These are phyloP conservation scores for Saprolegnia diclina DNA, from an alignment of 352 stramenopile species.

Conservation along the genomic window DNA sequence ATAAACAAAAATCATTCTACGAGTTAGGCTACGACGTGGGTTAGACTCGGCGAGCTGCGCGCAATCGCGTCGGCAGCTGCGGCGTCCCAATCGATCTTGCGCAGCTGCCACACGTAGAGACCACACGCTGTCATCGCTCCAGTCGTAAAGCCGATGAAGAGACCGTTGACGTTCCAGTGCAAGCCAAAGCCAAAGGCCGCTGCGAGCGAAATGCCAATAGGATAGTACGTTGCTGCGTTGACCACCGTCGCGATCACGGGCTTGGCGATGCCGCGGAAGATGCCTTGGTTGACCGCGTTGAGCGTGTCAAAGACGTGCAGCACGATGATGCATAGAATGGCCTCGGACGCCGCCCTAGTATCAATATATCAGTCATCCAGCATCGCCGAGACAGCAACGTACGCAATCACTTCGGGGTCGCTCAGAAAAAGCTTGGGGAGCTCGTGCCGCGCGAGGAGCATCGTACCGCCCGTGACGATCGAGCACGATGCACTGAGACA, in stretches of 20 bases:
- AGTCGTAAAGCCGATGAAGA: constrained; percentile 50
- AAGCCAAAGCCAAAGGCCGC: constrained; percentile 50
- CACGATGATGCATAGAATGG: constrained; percentile 37
- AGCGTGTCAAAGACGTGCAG: constrained; percentile 45
- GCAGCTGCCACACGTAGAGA: neutral
- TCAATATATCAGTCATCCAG: too few species aligned
- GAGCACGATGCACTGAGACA: constrained; percentile 33
- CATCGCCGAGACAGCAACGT: neutral
- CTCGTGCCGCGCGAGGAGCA: constrained; percentile 31
- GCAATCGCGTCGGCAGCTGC: neutral
- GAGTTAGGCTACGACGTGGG: neutral
- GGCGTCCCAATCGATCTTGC: neutral
- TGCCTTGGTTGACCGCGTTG: constrained; percentile 49
- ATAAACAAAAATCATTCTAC: neutral
- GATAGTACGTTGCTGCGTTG: constrained; percentile 72
- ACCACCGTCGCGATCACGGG: constrained; percentile 49
- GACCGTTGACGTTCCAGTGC: constrained; percentile 39
- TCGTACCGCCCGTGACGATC: constrained; percentile 27
- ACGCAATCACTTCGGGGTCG: constrained; percentile 39
- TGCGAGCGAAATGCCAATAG: constrained; percentile 58
- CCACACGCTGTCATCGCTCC: constrained; percentile 23
- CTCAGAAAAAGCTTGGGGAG: constrained; percentile 51
- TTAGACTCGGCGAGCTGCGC: neutral
- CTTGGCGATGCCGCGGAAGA: constrained; percentile 55
- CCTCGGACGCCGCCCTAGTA: constrained; percentile 34